Percentiles rank a stretch among this genome's conserved stretches.
Evolutionary conservation across 2,329 filamentous ascomycete genomes (phyloP).

Genomic region (Rhynchosporium secalis): DNA sequence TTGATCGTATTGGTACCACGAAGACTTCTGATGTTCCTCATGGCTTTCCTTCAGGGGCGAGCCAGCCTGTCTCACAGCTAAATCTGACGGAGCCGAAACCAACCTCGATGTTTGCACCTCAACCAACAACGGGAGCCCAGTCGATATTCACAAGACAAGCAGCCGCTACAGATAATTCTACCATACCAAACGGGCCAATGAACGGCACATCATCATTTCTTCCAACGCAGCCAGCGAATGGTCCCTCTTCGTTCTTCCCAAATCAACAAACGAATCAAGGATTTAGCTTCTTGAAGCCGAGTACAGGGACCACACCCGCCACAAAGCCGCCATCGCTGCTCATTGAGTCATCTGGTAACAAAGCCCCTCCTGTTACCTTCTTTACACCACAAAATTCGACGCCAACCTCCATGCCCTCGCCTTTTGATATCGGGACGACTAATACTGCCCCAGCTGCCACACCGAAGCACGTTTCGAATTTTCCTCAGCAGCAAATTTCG

Average conservation of each 20-base stretch:
- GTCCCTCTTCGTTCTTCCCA: neutral
- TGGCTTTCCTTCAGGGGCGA: neutral
- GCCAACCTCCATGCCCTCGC: neutral
- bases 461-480: neutral
- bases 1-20: conserved; percentile 22
- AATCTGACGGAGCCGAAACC: neutral
- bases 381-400: neutral
- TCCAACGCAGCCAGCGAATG: neutral
- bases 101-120: neutral
- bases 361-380: conserved; percentile 3
- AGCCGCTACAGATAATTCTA: neutral
- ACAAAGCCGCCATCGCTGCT: neutral
- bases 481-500: neutral
- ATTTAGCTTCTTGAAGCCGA: neutral
- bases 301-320: neutral
- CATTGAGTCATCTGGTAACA: neutral
- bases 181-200: conserved; percentile 14
- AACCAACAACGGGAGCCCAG: neutral
- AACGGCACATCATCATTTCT: conserved; percentile 7
- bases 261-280: neutral
- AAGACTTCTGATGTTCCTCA: conserved; percentile 18
- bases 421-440: neutral
- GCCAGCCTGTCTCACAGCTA: neutral
- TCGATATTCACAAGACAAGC: conserved; percentile 16
- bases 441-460: neutral